A percentile compares a stretch with the other conserved stretches of the same genome.
These are phyloP conservation scores for Datisca glomerata DNA, from an alignment of 306 rosid species.

Conservation along the genomic window DNA sequence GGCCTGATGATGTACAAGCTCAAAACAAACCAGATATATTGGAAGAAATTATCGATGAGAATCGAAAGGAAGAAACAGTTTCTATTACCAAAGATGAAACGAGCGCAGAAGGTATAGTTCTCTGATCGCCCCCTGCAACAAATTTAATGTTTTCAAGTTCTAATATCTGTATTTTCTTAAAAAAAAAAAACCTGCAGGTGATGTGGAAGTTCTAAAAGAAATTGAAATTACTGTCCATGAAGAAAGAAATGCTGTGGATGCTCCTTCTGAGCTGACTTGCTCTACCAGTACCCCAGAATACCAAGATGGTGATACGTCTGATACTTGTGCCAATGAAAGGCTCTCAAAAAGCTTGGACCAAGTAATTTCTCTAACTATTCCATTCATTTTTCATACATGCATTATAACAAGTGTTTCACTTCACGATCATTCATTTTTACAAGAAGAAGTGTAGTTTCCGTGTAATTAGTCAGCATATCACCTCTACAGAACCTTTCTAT, in stretches of 20 bases:
- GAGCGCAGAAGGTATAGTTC: conserved; percentile 45
- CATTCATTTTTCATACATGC: not conserved
- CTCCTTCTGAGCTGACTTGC: conserved; percentile 26
- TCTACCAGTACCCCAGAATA: conserved; percentile 20
- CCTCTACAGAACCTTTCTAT: not conserved
- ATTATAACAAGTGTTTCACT: not conserved
- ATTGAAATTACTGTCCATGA: conserved; percentile 11
- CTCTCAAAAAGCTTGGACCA: conserved; percentile 29
- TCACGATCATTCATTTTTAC: no score
- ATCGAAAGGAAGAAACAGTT: conserved; percentile 21
- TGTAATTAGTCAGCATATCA: no score
- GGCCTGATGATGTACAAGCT: conserved; percentile 28
- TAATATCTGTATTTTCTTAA: conserved; percentile 10
- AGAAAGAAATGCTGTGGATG: conserved; percentile 28
- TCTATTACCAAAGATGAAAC: conserved; percentile 25
- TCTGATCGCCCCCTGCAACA: conserved; percentile 7
- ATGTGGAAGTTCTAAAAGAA: conserved; percentile 20
- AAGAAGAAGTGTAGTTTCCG: no score
- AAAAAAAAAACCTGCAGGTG: conserved; percentile 42
- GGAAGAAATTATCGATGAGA: conserved; percentile 17
- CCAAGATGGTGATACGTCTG: conserved; percentile 24
- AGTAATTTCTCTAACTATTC: conserved; percentile 29
- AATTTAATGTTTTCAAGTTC: conserved; percentile 1
- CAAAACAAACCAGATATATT: conserved; percentile 20
- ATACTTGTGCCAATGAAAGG: conserved; percentile 20